These are phyloP conservation scores for Hanseniaspora pseudoguilliermondii DNA, from an alignment of 805 yeast genomes.

Conservation along the genomic window DNA sequence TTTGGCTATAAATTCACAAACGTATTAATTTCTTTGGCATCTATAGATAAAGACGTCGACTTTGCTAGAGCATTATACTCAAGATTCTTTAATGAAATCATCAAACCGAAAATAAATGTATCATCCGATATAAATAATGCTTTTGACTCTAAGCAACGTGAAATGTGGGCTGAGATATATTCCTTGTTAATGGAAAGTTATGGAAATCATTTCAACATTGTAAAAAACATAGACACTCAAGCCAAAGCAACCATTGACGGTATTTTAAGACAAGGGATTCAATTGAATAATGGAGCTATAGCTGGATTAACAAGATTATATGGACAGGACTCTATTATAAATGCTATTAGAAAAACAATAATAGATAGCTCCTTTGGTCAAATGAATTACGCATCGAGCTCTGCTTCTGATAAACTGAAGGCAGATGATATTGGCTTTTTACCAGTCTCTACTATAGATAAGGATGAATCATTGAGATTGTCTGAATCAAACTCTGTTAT, in stretches of 20 bases:
- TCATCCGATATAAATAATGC: not conserved
- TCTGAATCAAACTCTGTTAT: not conserved
- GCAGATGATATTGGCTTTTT: not conserved
- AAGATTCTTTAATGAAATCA: not conserved
- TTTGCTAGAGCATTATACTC: conserved; percentile 4
- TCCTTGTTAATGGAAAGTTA: not conserved
- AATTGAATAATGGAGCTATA: not conserved
- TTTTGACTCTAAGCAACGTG: not conserved
- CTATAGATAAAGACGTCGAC: conserved; percentile 7
- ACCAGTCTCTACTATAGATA: not conserved
- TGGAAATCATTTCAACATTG: not conserved
- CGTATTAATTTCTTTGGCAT: not conserved
- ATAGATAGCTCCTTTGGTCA: not conserved
- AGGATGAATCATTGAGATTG: not conserved
- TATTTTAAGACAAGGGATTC: not conserved
- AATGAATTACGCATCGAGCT: not conserved
- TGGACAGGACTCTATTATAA: conserved; percentile 1
- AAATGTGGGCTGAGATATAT: conserved; percentile 1
- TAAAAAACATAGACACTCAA: not conserved
- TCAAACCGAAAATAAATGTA: not conserved
- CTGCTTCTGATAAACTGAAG: not conserved
- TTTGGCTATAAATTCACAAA: conserved; percentile 1
- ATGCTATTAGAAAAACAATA: conserved; percentile 1
- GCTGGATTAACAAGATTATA: not conserved
- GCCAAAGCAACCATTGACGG: not conserved